Evolutionary conservation across 441 rosid genomes (phyloP).

Genomic region (Pelargonium australe): DNA sequence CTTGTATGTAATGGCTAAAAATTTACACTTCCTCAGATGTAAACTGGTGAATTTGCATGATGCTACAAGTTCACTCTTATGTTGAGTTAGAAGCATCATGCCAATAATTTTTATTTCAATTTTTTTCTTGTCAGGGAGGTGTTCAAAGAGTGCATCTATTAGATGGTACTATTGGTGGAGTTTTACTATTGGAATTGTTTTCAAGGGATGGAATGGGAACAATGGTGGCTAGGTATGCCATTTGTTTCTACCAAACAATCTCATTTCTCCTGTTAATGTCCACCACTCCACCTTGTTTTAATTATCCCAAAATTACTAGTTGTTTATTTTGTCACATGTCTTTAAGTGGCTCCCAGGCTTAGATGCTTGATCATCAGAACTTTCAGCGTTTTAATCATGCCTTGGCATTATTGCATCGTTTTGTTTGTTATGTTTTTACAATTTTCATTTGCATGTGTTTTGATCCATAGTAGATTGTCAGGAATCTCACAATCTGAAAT

Average conservation of each 20-base stretch:
- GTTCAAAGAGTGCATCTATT: conserved; percentile 92
- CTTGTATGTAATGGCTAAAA: too few species aligned
- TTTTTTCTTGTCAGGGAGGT: conserved; percentile 59
- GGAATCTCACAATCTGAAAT: background rate
- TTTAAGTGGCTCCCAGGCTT: background rate
- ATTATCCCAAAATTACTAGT: background rate
- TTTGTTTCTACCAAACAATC: conserved; percentile 5
- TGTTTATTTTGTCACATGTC: background rate
- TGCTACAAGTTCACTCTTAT: background rate
- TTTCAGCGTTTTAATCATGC: background rate
- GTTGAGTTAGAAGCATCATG: background rate
- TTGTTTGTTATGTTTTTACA: background rate
- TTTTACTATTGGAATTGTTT: conserved; percentile 75
- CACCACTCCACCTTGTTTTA: background rate
- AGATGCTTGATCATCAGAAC: background rate
- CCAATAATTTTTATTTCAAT: conserved; percentile 12
- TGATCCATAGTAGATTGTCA: background rate
- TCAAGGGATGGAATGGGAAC: conserved; percentile 99
- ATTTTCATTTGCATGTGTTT: background rate
- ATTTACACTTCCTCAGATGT: too few species aligned
- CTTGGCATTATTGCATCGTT: background rate
- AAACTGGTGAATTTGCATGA: too few species aligned
- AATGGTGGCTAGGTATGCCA: conserved; percentile 88
- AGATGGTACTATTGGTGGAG: conserved; percentile 91
- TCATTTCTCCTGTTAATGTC: background rate